Conservation (phyloP, 192 early-diverging fungal species). For the Gryganskiella cystojenkinii region DNA sequence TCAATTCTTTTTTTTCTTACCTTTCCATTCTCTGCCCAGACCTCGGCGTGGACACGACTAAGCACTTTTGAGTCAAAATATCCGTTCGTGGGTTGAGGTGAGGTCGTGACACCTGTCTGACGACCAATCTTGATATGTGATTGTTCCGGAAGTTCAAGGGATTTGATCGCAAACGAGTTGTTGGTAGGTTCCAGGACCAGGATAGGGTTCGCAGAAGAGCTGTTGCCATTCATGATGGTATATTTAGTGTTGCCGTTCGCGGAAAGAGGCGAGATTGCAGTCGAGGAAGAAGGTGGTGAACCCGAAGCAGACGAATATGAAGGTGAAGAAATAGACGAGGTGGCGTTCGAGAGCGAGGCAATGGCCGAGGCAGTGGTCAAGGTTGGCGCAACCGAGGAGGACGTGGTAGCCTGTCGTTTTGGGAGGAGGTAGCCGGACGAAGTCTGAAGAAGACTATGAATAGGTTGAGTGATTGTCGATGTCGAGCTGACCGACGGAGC, state of each 20-base stretch:
- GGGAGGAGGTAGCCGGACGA: constrained; percentile 23
- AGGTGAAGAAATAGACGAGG: constrained; percentile 1
- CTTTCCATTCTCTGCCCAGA: constrained; percentile 73
- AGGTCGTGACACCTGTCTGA: constrained; percentile 69
- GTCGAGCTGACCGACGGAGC: constrained; percentile 45
- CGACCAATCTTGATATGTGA: constrained; percentile 72
- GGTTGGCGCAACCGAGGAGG: constrained; percentile 18
- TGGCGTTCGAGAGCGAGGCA: not conserved
- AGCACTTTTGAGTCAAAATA: constrained; percentile 90
- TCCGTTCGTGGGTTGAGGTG: constrained; percentile 74
- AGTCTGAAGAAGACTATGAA: constrained; percentile 36
- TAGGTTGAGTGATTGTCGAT: constrained; percentile 38
- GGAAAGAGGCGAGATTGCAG: constrained; percentile 7
- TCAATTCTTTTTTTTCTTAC: constrained; percentile 35
- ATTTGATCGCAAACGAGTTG: constrained; percentile 58
- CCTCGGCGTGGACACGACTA: constrained; percentile 78
- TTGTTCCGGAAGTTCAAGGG: constrained; percentile 64
- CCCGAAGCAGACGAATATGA: constrained; percentile 2
- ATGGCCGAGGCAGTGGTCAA: constrained; percentile 24
- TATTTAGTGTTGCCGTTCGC: constrained; percentile 2
- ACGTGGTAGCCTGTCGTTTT: constrained; percentile 18
- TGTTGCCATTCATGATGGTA: constrained; percentile 8
- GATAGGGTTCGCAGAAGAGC: constrained; percentile 12
- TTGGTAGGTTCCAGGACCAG: constrained; percentile 58
- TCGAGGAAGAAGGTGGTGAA: constrained; percentile 4